These are phyloP conservation scores for Lichtheimia corymbifera DNA, from an alignment of 371 early-diverging fungal genomes.

Conservation along the genomic window DNA sequence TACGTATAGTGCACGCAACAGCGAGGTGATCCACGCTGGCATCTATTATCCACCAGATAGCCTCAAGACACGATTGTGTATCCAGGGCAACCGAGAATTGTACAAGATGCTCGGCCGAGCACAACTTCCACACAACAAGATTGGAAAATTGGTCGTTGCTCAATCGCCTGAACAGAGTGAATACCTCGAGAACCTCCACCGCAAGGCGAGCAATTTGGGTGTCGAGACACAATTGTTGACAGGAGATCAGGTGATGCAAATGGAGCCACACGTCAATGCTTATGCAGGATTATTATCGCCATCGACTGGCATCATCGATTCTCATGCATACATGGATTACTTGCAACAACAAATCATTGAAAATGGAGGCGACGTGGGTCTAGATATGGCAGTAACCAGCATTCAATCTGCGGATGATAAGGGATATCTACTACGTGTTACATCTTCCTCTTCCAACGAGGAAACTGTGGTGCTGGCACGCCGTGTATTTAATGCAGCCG, in stretches of 20 bases:
- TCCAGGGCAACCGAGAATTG: constrained; percentile 71
- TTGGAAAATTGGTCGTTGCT: constrained; percentile 87
- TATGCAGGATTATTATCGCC: constrained; percentile 59
- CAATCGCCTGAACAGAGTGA: constrained; percentile 49
- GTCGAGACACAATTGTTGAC: constrained; percentile 64
- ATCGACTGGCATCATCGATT: constrained; percentile 84
- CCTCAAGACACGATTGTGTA: constrained; percentile 80
- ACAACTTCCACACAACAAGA: constrained; percentile 48
- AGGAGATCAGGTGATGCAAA: constrained; percentile 27
- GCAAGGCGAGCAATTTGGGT: constrained; percentile 59
- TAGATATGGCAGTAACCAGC: constrained; percentile 48
- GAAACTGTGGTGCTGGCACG: constrained; percentile 52
- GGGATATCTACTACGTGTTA: constrained; percentile 52
- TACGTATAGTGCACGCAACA: constrained; percentile 76
- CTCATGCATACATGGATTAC: constrained; percentile 68
- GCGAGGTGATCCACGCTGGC: constrained; percentile 92
- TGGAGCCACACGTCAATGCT: constrained; percentile 68
- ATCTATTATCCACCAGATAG: constrained; percentile 82
- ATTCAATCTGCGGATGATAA: constrained; percentile 32
- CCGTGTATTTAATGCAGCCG: constrained; percentile 80
- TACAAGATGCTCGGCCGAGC: constrained; percentile 61
- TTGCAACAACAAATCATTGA: constrained; percentile 44
- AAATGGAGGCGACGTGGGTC: constrained; percentile 53
- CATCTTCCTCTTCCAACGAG: constrained; percentile 32
- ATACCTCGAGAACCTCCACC: constrained; percentile 63